A percentile compares a stretch with the other conserved stretches of the same genome.
phyloP scores from a whole-genome alignment of 108 stramenopile species.

The Fistulifera pelliculosa region DNA sequence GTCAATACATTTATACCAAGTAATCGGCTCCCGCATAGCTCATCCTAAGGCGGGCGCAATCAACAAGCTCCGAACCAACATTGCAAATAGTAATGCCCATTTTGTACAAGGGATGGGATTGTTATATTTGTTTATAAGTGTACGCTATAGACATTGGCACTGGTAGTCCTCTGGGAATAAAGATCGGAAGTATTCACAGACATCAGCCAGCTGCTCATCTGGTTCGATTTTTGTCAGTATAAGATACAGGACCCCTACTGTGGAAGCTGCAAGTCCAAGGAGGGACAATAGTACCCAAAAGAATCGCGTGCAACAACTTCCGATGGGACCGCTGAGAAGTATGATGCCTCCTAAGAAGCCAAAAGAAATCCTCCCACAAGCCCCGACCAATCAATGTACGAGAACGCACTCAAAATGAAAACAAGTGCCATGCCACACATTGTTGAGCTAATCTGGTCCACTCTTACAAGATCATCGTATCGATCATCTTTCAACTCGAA shows the following conservation, averaged over 20 bases:
- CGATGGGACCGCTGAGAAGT: conserved; percentile 20
- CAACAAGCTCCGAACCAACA: too few species aligned
- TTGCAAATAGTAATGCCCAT: too few species aligned
- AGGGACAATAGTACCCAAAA: conserved; percentile 32
- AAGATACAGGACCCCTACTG: conserved; percentile 20
- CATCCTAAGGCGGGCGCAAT: too few species aligned
- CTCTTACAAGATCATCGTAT: conserved; percentile 7
- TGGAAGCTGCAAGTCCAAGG: conserved; percentile 20
- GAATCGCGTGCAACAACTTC: conserved; percentile 16
- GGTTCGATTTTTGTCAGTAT: conserved; percentile 27
- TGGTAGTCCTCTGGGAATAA: conserved; percentile 64
- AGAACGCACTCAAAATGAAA: conserved; percentile 23
- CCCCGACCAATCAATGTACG: conserved; percentile 47
- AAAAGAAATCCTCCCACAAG: conserved; percentile 37
- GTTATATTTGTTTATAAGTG: too few species aligned
- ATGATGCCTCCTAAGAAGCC: conserved; percentile 42
- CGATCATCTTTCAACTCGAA: conserved; percentile 14
- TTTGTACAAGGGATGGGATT: too few species aligned
- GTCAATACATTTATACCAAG: too few species aligned
- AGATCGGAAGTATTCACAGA: conserved; percentile 70
- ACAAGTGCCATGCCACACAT: conserved; percentile 24
- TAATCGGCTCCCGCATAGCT: too few species aligned
- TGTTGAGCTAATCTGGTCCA: conserved; percentile 27
- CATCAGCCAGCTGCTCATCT: conserved; percentile 62
- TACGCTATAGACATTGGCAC: conserved; percentile 43